phyloP scores from a whole-genome alignment of 2,329 filamentous ascomycete species.

The Fusarium proliferatum region DNA sequence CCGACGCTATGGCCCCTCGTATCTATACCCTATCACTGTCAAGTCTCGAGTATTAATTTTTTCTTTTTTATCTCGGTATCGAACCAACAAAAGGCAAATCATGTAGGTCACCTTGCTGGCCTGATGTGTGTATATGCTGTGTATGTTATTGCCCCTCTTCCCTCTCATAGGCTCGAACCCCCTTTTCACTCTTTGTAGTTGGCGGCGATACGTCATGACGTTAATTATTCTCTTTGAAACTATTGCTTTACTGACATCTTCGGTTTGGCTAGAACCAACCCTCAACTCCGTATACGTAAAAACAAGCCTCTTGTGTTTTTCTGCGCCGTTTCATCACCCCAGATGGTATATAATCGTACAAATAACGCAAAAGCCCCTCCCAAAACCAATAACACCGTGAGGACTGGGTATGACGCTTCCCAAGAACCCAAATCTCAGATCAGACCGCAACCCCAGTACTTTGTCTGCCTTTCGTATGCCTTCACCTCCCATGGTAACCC shows the following conservation, averaged over 20 bases:
- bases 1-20: neutral
- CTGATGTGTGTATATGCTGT: neutral
- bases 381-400: slow-evolving; percentile 16
- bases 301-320: slow-evolving; percentile 33
- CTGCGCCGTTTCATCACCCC: slow-evolving; percentile 32
- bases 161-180: neutral
- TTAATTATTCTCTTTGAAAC: slow-evolving; percentile 3
- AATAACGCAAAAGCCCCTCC: slow-evolving; percentile 11
- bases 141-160: neutral
- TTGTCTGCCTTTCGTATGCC: slow-evolving; percentile 3
- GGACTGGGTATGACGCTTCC: slow-evolving; percentile 6
- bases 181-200: neutral
- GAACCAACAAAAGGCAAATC: neutral
- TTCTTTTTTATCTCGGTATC: neutral
- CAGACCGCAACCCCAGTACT: slow-evolving; percentile 4
- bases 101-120: neutral
- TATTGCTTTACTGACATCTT: slow-evolving; percentile 10
- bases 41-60: neutral
- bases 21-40: neutral
- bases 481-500: neutral
- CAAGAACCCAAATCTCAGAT: slow-evolving; percentile 2
- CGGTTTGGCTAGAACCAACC: slow-evolving; percentile 16
- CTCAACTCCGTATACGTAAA: slow-evolving; percentile 23
- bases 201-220: neutral
- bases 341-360: slow-evolving; percentile 41